phyloP scores from a whole-genome alignment of 257 asterid species.

The Nicotiana undulata region DNA sequence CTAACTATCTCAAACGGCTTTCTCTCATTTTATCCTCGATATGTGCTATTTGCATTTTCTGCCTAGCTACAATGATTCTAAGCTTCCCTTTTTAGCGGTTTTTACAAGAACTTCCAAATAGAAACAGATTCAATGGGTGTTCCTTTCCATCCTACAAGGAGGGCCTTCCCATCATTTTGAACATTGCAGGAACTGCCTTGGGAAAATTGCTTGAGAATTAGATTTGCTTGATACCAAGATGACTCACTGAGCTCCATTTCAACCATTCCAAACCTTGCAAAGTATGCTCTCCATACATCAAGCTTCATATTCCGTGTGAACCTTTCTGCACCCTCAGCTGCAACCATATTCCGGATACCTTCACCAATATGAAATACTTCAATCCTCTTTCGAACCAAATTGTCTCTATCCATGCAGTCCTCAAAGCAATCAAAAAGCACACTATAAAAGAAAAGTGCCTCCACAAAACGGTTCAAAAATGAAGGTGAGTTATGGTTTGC shows the following conservation, averaged over 20 bases:
- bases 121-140: conserved; percentile 14
- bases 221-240: conserved; percentile 16
- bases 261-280: conserved; percentile 11
- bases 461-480: conserved; percentile 7
- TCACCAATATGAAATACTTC: conserved; percentile 7
- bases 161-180: conserved; percentile 11
- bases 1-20: neutral
- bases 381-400: neutral
- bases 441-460: conserved; percentile 13
- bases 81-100: neutral
- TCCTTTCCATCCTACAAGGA: conserved; percentile 22
- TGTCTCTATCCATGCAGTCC: conserved; percentile 12
- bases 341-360: conserved; percentile 13
- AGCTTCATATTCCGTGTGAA: conserved; percentile 8
- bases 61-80: neutral
- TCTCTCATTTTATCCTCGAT: neutral
- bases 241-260: conserved; percentile 12
- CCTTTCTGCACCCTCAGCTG: conserved; percentile 13
- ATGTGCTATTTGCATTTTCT: neutral
- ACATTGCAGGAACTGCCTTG: conserved; percentile 15
- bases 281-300: conserved; percentile 16
- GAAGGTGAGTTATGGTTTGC: conserved; percentile 24
- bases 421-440: conserved; percentile 13
- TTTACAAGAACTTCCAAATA: conserved; percentile 11
- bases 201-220: conserved; percentile 2